Conservation (phyloP, 768 basidiomycete species). For the Pleurotus salmoneostramineus region DNA sequence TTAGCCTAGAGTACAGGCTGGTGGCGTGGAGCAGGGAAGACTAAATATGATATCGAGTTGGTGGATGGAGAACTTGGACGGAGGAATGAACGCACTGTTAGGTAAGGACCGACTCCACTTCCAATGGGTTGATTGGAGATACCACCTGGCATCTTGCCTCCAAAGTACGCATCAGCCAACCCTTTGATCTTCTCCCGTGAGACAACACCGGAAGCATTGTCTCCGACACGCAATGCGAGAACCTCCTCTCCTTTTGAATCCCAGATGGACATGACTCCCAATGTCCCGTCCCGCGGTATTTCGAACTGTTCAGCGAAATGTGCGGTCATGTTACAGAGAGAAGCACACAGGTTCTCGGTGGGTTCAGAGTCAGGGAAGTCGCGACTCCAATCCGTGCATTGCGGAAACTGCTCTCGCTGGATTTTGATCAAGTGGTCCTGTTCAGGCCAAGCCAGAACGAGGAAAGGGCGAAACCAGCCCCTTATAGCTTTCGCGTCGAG, state of each 20-base stretch:
- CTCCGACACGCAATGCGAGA: not conserved
- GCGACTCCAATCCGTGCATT: not conserved
- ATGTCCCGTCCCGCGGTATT: not conserved
- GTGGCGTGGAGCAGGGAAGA: no score
- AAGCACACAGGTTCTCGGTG: not conserved
- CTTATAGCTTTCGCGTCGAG: not conserved
- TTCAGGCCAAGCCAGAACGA: not conserved
- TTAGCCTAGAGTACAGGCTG: no score
- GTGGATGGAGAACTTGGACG: no score
- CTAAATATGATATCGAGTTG: no score
- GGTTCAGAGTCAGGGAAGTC: not conserved
- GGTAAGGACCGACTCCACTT: not conserved
- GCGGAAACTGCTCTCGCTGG: not conserved
- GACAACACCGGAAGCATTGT: not conserved
- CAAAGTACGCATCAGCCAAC: not conserved
- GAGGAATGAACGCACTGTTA: no score
- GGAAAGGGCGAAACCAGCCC: not conserved
- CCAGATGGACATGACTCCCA: not conserved
- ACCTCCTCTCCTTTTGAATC: not conserved
- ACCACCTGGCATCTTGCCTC: not conserved
- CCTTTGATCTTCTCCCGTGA: not conserved
- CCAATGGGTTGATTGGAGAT: not conserved
- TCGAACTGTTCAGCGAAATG: not conserved
- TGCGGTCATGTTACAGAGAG: not conserved
- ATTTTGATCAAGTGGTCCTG: not conserved